Evolutionary conservation across 495 filamentous ascomycete species (phyloP), one percentile per base, ranked within the genome.

Genomic region (Cercophora samala): DNA sequence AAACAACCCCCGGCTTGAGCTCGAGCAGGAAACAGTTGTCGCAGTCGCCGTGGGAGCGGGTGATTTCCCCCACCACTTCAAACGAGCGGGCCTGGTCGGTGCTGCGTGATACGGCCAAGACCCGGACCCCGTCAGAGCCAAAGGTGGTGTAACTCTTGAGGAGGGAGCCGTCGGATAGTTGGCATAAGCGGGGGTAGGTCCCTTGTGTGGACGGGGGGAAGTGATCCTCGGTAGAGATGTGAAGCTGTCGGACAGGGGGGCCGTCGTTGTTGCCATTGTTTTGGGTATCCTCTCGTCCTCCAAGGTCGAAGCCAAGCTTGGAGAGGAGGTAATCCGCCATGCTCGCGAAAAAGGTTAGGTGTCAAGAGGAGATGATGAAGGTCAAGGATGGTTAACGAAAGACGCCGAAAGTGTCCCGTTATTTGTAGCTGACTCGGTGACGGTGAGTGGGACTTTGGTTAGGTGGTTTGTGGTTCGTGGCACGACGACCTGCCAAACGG

Each of bases 171-270:
- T 84, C 84, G 1, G 73, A 58, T 13, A 86, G 80, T 13, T 74
- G 73, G 55, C 78, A 82, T 9, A 83, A 73, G 15, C 85, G 80
- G 4, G 83, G 84, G 59, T 87, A 87, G 0, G 84, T 85, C 17
- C 83, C 84, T 24, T 68, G 70, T 13, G 37, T 46, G 37, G 37
- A 46, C 3, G 37, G 37, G 37, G 37, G 9, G 2, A 46, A 46
- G 37, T 46, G 37, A 9, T 46, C 37, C 9, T 46, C 9, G 37
- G 37, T 11, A 9, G 15, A 17, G 37, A 46, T 17, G 8, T 46
- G 37, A 1, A 46, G 37, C 13, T 46, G 37, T 9, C 5, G 37
- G 15, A 46, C 5, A 13, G 37, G 37, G 3, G 37, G 37, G 37
- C 13, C 37, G 37, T 17, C 37, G 37, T 17, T 46, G 37, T 46